Conservation (phyloP, 805 yeast genomes). For the Candida gorgasii region DNA sequence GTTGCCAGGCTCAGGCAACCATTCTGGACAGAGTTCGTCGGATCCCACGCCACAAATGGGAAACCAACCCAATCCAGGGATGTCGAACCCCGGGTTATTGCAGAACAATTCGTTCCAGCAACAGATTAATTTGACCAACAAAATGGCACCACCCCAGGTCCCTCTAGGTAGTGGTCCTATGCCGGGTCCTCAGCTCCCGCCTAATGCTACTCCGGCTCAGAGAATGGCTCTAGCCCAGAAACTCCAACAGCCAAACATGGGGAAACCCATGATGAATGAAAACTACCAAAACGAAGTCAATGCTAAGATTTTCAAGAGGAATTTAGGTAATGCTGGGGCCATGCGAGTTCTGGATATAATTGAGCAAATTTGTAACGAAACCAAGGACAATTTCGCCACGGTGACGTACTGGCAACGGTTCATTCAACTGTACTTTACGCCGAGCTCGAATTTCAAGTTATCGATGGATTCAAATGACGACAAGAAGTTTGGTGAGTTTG, state of each 20-base stretch:
- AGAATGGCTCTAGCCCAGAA: slow-evolving; percentile 4
- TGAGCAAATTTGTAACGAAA: slow-evolving; percentile 39
- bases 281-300: slow-evolving; percentile 30
- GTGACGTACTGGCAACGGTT: slow-evolving; percentile 40
- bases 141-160: slow-evolving; percentile 6
- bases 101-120: slow-evolving; percentile 6
- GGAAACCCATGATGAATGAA: slow-evolving; percentile 5
- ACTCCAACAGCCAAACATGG: slow-evolving; percentile 4
- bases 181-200: slow-evolving; percentile 5
- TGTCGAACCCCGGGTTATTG: slow-evolving; percentile 19
- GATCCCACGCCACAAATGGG: slow-evolving; percentile 34
- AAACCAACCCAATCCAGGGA: slow-evolving; percentile 22
- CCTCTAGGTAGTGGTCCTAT: not conserved
- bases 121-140: slow-evolving; percentile 7
- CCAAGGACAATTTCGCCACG: slow-evolving; percentile 26
- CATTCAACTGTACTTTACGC: slow-evolving; percentile 32
- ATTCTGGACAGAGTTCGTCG: slow-evolving; percentile 22
- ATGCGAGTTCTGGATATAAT: slow-evolving; percentile 40
- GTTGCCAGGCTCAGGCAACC: slow-evolving; percentile 18
- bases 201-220: slow-evolving; percentile 5
- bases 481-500: too few species aligned
- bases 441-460: slow-evolving; percentile 31
- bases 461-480: slow-evolving; percentile 28
- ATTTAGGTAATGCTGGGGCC: slow-evolving; percentile 44
- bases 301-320: slow-evolving; percentile 36